Evolutionary conservation across 2,329 filamentous ascomycete genomes (phyloP).

Genomic region (Mycosphaerelloides madeirae): DNA sequence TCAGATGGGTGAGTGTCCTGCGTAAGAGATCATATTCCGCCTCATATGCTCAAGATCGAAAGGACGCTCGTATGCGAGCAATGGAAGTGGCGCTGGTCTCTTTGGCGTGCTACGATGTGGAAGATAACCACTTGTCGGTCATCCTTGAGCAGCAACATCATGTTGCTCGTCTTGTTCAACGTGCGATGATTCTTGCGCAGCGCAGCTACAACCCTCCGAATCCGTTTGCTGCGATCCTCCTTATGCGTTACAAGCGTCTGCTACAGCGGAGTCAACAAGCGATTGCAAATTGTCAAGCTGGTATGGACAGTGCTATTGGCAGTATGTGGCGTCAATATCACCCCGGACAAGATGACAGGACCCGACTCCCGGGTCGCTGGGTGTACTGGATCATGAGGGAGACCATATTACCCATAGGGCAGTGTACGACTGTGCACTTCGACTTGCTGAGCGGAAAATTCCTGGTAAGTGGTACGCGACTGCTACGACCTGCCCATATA

Average conservation of each 20-base stretch:
- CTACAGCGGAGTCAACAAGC: slow-evolving; percentile 11
- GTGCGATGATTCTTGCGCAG: slow-evolving; percentile 14
- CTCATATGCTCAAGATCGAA: neutral
- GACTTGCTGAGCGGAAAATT: slow-evolving; percentile 47
- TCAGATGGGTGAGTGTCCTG: slow-evolving; percentile 49
- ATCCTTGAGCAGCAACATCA: slow-evolving; percentile 11
- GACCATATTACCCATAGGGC: neutral
- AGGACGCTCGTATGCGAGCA: slow-evolving; percentile 33
- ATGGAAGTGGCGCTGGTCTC: slow-evolving; percentile 57
- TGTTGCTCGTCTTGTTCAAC: slow-evolving; percentile 18
- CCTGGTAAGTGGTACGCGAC: slow-evolving; percentile 45
- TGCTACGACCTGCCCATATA: slow-evolving; percentile 51
- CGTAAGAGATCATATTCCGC: slow-evolving; percentile 40
- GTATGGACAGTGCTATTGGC: slow-evolving; percentile 17
- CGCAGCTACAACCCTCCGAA: neutral
- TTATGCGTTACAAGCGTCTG: slow-evolving; percentile 9
- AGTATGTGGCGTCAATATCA: slow-evolving; percentile 38
- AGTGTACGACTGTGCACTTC: slow-evolving; percentile 34
- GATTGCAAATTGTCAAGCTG: slow-evolving; percentile 3
- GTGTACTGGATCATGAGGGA: slow-evolving; percentile 7
- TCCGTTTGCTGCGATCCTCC: neutral
- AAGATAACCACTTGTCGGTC: slow-evolving; percentile 12
- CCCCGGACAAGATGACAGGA: slow-evolving; percentile 1
- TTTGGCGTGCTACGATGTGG: slow-evolving; percentile 42
- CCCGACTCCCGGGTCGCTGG: neutral